Evolutionary conservation across 2,329 filamentous ascomycete species (phyloP), one percentile per base, ranked within the genome.

Genomic region (Epichloe brachyelytri): DNA sequence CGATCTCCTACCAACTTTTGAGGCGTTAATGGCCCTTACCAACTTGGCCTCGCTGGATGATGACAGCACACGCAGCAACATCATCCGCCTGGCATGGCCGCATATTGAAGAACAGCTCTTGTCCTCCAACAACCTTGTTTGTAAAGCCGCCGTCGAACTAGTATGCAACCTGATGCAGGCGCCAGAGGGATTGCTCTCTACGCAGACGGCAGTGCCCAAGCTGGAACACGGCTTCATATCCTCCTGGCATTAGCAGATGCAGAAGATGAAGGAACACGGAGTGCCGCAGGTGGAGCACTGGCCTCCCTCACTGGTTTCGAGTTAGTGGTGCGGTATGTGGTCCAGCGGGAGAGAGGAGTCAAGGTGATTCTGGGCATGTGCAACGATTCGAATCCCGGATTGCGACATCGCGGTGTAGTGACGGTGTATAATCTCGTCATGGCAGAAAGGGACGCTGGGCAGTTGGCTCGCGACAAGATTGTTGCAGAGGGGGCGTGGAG

Each of bases 1-100:
- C 48, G 86, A 95, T 64, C 78, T 97, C 14, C 77, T 98, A 0
- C 89, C 93, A 0, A 83, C 86, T 0, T 98, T 97, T 58, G 93
- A 98, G 67, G 78, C 85, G 0, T 77, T 98, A 8, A 85, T 97
- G 65, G 91, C 93, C 0, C 78, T 98, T 37, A 97, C 93, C 0
- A 98, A 98, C 59, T 78, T 98, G 7, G 93, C 91, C 0, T 94
- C 88, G 0, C 79, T 83, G 12, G 84, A 90, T 49, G 77, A 84
- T 54, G 74, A 80, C 36, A 78, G 81, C 5, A 76, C 79, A 5
- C 78, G 83, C 43, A 73, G 77, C 37, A 73, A 77, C 15, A 90
- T 95, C 47, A 80, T 95, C 37, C 80, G 85, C 10, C 72, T 78
- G 4, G 80, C 84, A 1, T 95, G 88, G 79, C 65, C 80, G 1